phyloP scores from a whole-genome alignment of 148 eudicot genomes.

The Arbutus unedo region DNA sequence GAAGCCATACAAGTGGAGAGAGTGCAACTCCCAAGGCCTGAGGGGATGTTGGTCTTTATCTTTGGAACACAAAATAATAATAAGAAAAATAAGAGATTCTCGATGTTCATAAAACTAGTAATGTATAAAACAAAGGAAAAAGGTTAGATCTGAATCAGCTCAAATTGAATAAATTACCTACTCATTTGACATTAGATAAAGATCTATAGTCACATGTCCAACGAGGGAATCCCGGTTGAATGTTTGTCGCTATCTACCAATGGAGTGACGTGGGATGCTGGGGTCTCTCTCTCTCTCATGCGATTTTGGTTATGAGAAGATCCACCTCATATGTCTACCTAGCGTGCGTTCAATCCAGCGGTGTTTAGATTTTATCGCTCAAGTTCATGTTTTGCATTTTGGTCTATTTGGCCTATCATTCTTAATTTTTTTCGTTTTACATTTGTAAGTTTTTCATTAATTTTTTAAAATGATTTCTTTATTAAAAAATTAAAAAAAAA shows the following conservation, averaged over 20 bases:
- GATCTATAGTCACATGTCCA: not conserved
- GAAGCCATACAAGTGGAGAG: not conserved
- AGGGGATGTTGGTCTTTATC: slow-evolving; percentile 16
- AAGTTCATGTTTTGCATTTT: too few relatives aligned
- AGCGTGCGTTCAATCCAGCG: too few relatives aligned
- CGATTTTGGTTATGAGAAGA: too few relatives aligned
- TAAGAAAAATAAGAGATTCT: not conserved
- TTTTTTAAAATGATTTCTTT: too few relatives aligned
- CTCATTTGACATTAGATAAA: not conserved
- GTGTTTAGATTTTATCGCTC: too few relatives aligned
- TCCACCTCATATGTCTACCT: too few relatives aligned
- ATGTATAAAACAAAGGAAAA: not conserved
- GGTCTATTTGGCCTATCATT: too few relatives aligned
- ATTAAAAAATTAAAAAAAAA: too few relatives aligned
- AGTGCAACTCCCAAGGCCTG: slow-evolving; percentile 5
- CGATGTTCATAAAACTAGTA: not conserved
- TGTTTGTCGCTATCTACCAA: not conserved
- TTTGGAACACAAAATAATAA: not conserved
- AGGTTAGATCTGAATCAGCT: slow-evolving; percentile 3
- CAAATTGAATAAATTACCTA: not conserved
- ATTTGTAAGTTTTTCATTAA: too few relatives aligned
- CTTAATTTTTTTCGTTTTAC: too few relatives aligned
- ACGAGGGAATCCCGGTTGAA: slow-evolving; percentile 5
- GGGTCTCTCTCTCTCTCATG: too few relatives aligned
- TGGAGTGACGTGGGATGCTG: not conserved